Evolutionary conservation across 805 yeast species (phyloP).

Genomic region (Lipomyces sp.): DNA sequence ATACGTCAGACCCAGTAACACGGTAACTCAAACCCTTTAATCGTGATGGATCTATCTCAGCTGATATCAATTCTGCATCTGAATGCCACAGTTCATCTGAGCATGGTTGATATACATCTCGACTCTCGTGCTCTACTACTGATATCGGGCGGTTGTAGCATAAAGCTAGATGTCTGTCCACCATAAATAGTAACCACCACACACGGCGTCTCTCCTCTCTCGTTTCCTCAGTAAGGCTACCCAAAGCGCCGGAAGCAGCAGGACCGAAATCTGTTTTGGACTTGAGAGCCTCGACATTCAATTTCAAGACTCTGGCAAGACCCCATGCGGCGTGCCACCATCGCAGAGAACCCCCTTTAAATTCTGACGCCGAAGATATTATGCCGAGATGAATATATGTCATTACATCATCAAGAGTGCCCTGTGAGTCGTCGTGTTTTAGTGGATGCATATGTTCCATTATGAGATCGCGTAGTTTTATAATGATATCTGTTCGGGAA

Average conservation of each 20-base stretch:
- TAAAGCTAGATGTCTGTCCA: slow-evolving; percentile 50
- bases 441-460: slow-evolving; percentile 40
- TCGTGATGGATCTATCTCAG: slow-evolving; percentile 45
- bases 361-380: slow-evolving; percentile 44
- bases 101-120: slow-evolving; percentile 45
- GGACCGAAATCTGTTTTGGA: too few species aligned
- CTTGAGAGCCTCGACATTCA: slow-evolving; percentile 40
- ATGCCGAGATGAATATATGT: slow-evolving; percentile 45
- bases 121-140: slow-evolving; percentile 45
- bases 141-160: slow-evolving; percentile 47
- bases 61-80: slow-evolving; percentile 40
- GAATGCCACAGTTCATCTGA: slow-evolving; percentile 47
- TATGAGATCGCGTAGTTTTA: slow-evolving; percentile 38
- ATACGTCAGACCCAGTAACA: slow-evolving; percentile 46
- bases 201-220: slow-evolving; percentile 50
- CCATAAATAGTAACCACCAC: slow-evolving; percentile 51
- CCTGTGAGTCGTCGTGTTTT: slow-evolving; percentile 38
- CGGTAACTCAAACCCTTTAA: slow-evolving; percentile 40
- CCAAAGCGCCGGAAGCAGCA: too few species aligned
- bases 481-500: slow-evolving; percentile 40
- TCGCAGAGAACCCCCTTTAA: slow-evolving; percentile 43
- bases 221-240: slow-evolving; percentile 42
- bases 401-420: slow-evolving; percentile 43
- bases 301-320: slow-evolving; percentile 43
- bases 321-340: slow-evolving; percentile 46